A percentile compares a stretch with the other conserved stretches of the same genome.
phyloP scores from a whole-genome alignment of 805 yeast species.

The Tanozyma kutaoensis region DNA sequence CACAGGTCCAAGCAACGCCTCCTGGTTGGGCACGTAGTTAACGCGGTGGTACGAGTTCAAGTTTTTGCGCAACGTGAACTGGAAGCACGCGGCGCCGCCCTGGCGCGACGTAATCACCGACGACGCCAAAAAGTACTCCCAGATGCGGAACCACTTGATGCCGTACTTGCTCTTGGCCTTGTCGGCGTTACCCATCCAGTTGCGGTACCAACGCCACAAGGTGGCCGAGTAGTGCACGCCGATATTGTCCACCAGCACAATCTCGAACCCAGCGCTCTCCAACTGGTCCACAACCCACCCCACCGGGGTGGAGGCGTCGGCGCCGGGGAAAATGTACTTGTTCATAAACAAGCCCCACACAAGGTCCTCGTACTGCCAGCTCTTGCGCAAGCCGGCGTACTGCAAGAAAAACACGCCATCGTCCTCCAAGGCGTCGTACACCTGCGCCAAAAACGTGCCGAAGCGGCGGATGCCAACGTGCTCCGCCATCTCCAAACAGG shows the following conservation, averaged over 20 bases:
- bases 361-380: conserved; percentile 90
- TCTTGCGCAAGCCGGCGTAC: conserved; percentile 81
- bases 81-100: conserved; percentile 88
- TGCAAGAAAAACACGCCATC: conserved; percentile 83
- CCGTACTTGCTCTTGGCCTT: conserved; percentile 72
- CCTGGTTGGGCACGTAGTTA: conserved; percentile 67
- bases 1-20: conserved; percentile 53
- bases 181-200: conserved; percentile 81
- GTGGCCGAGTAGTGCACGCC: conserved; percentile 92
- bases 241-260: conserved; percentile 70
- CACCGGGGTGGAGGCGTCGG: conserved; percentile 90
- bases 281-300: conserved; percentile 66
- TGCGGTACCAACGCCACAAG: conserved; percentile 87
- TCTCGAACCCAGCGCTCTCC: conserved; percentile 80
- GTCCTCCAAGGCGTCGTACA: conserved; percentile 77
- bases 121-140: conserved; percentile 81
- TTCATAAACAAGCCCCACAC: conserved; percentile 94
- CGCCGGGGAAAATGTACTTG: conserved; percentile 94
- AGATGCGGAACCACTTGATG: conserved; percentile 79
- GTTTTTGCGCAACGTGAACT: conserved; percentile 83
- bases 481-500: conserved; percentile 92
- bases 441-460: conserved; percentile 62
- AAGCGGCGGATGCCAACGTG: conserved; percentile 90
- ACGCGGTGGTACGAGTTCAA: conserved; percentile 73
- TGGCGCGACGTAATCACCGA: conserved; percentile 83